Evolutionary conservation across 1,284 basidiomycete genomes (phyloP).

Genomic region (Sphagnurus paluster): DNA sequence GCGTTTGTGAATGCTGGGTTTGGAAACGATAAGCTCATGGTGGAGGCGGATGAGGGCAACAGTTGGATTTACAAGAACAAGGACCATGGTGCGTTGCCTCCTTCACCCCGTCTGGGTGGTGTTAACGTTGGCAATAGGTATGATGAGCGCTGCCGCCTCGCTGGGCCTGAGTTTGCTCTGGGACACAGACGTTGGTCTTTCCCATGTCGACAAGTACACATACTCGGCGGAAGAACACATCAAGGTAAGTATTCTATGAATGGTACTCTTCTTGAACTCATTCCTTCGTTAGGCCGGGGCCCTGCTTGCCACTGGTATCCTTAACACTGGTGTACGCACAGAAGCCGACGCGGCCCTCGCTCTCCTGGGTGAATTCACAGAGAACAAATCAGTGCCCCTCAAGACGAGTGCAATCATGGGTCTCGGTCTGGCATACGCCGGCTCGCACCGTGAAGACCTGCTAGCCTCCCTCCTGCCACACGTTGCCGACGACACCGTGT

Average conservation of each 20-base stretch:
- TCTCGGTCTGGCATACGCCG: slow-evolving; percentile 92
- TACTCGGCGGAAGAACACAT: slow-evolving; percentile 97
- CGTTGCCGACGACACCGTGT: slow-evolving; percentile 76
- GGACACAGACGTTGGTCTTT: slow-evolving; percentile 95
- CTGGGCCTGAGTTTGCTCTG: slow-evolving; percentile 93
- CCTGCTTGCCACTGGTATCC: slow-evolving; percentile 91
- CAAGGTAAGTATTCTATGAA: slow-evolving; percentile 78
- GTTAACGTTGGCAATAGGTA: slow-evolving; percentile 51
- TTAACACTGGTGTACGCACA: slow-evolving; percentile 88
- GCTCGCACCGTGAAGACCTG: slow-evolving; percentile 89
- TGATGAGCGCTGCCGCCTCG: slow-evolving; percentile 96
- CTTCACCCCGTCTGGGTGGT: not conserved
- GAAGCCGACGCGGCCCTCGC: slow-evolving; percentile 95
- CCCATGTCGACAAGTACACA: slow-evolving; percentile 97
- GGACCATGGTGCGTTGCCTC: slow-evolving; percentile 74
- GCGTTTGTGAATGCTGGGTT: slow-evolving; percentile 99
- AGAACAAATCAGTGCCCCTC: slow-evolving; percentile 83
- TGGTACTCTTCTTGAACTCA: not conserved
- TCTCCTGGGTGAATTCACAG: slow-evolving; percentile 88
- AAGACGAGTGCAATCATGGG: slow-evolving; percentile 91
- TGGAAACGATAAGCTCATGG: slow-evolving; percentile 98
- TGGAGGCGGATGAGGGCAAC: slow-evolving; percentile 92
- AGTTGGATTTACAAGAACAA: slow-evolving; percentile 99
- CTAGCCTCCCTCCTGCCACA: slow-evolving; percentile 77
- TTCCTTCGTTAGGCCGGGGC: slow-evolving; percentile 72